phyloP scores from a whole-genome alignment of 2,329 filamentous ascomycete genomes.

The Rhytidhysteron rufulum region DNA sequence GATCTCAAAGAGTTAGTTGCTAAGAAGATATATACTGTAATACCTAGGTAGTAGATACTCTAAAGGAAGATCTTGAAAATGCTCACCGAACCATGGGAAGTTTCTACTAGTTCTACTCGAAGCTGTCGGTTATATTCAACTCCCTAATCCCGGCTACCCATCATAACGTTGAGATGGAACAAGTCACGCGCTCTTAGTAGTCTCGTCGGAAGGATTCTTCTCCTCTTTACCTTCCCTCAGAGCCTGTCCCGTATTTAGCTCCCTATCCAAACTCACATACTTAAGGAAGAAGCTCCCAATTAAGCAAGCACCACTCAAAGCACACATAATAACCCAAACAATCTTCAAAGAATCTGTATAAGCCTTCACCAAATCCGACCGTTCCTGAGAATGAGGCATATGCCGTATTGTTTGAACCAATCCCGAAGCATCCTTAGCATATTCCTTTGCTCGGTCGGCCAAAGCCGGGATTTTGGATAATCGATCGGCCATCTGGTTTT shows the following conservation, averaged over 20 bases:
- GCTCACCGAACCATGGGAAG: too few relatives aligned
- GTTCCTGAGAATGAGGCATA: constrained; percentile 11
- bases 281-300: constrained; percentile 14
- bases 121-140: too few relatives aligned
- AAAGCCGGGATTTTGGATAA: constrained; percentile 17
- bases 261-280: constrained; percentile 3
- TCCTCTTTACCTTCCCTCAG: not conserved
- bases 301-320: constrained; percentile 18
- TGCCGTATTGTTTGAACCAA: constrained; percentile 21
- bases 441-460: constrained; percentile 13
- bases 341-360: constrained; percentile 23
- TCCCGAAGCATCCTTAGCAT: constrained; percentile 19
- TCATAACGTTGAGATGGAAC: too few relatives aligned
- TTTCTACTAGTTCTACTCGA: too few relatives aligned
- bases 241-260: constrained; percentile 6
- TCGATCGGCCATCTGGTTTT: constrained; percentile 22
- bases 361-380: constrained; percentile 14
- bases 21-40: too few relatives aligned
- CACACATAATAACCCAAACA: constrained; percentile 29
- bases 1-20: too few relatives aligned
- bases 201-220: too few relatives aligned
- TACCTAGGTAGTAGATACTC: too few relatives aligned
- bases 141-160: too few relatives aligned
- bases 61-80: too few relatives aligned
- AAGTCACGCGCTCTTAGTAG: too few relatives aligned